Conservation (phyloP, 805 yeast species). For the Komagataella pastoris region DNA sequence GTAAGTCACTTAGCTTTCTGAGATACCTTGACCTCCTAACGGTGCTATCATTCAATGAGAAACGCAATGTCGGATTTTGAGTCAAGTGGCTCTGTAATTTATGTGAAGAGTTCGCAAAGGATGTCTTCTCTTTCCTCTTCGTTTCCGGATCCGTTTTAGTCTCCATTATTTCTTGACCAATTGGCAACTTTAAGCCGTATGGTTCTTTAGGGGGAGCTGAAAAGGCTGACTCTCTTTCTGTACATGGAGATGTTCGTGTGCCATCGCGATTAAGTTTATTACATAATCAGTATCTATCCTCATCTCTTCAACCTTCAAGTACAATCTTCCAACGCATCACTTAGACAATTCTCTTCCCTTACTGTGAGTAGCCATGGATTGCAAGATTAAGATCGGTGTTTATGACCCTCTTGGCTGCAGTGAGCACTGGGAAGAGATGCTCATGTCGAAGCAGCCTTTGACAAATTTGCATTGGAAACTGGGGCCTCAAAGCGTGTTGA, state of each 20-base stretch:
- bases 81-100: background rate
- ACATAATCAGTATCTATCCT: background rate
- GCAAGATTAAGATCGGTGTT: background rate
- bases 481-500: slow-evolving; percentile 33
- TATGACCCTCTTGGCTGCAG: background rate
- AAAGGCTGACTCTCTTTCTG: background rate
- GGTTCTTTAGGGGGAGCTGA: background rate
- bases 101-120: background rate
- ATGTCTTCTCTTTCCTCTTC: background rate
- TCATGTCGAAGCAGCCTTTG: slow-evolving; percentile 37
- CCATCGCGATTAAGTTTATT: background rate
- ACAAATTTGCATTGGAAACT: slow-evolving; percentile 61
- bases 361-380: background rate
- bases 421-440: slow-evolving; percentile 1
- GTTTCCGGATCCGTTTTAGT: background rate
- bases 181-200: background rate
- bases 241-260: background rate
- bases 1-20: background rate
- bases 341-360: background rate
- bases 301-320: background rate
- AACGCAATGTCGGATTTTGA: background rate
- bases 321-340: background rate
- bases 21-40: background rate
- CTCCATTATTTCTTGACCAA: background rate
- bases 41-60: background rate